Base-by-base conservation (phyloP, 1,284 basidiomycete species). In the Trichosporon sp. region DNA sequence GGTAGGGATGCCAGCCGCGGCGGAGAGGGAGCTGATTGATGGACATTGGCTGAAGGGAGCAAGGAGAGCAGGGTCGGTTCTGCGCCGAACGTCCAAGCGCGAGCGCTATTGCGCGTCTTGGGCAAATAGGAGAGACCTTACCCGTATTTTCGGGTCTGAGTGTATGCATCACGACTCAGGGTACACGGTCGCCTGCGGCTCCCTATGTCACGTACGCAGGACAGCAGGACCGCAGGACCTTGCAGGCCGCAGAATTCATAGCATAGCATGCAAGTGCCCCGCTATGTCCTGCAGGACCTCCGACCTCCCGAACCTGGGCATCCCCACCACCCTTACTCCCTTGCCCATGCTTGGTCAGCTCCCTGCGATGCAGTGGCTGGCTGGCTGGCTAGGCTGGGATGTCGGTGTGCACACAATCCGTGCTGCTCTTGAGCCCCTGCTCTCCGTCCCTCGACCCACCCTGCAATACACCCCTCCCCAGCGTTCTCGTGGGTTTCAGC, bases 91-190 rank as follows among this genome's bases (percentile, higher is more conserved):
- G 59, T 35, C 59, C 59, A 63, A 35, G 59, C 59, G 31, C 32
- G 14, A 35, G 31, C 14, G 32, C 59, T 7, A 21, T 35, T 35
- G 59, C 12, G 16, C 31, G 59, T 35, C 31, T 63, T 35, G 59
- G 59, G 31, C 56, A 61, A 61, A 61, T 63, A 32, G 16, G 59
- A 35, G 59, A 32, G 59, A 61, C 56, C 59, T 35, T 63, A 63
- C 59, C 59, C 59, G 59, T 63, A 63, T 63, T 63, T 63, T 63
- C 59, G 59, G 59, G 59, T 63, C 59, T 63, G 59, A n/a, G 59
- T 63, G 59, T 63, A 63, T 35, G 59, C 59, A 63, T 63, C 59
- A 35, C 59, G 19, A 35, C 59, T 63, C 59, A 63, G 59, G 59
- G 59, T 63, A 16, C 10, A 16, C 6, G 59, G 31, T 63, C 59